Evolutionary conservation across 2,329 filamentous ascomycete genomes (phyloP).

Genomic region (Penicillium hordei): DNA sequence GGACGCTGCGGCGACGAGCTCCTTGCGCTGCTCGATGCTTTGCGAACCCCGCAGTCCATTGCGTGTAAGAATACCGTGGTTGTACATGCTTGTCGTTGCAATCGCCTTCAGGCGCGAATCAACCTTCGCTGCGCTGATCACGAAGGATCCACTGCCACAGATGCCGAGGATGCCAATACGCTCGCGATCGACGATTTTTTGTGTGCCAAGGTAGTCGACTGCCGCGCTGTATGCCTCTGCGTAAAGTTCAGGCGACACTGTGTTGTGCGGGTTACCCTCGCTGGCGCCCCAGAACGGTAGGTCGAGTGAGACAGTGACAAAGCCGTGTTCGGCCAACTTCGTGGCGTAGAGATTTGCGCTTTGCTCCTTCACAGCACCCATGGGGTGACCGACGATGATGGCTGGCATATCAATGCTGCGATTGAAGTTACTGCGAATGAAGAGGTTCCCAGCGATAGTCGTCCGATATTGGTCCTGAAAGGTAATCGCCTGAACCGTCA

Average conservation of each 20-base stretch:
- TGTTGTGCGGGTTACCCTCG: constrained; percentile 26
- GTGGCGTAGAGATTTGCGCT: constrained; percentile 27
- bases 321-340: constrained; percentile 28
- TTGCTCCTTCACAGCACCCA: constrained; percentile 31
- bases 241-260: constrained; percentile 24
- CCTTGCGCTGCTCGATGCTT: too few relatives aligned
- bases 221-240: constrained; percentile 28
- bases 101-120: constrained; percentile 22
- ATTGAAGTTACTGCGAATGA: constrained; percentile 16
- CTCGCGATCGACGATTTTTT: constrained; percentile 23
- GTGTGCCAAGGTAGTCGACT: constrained; percentile 28
- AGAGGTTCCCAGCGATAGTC: constrained; percentile 23
- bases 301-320: constrained; percentile 26
- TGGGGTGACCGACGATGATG: constrained; percentile 28
- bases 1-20: constrained; percentile 12
- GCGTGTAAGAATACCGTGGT: too few relatives aligned
- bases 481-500: constrained; percentile 18
- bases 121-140: constrained; percentile 40
- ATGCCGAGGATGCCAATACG: constrained; percentile 31
- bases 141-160: constrained; percentile 28
- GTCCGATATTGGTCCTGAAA: constrained; percentile 21
- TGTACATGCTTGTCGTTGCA: constrained; percentile 10
- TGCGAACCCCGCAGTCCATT: too few relatives aligned
- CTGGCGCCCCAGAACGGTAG: constrained; percentile 26
- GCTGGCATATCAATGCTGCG: constrained; percentile 21